phyloP scores from a whole-genome alignment of 176 grass and related monocot genomes.

The Musa itinerans region DNA sequence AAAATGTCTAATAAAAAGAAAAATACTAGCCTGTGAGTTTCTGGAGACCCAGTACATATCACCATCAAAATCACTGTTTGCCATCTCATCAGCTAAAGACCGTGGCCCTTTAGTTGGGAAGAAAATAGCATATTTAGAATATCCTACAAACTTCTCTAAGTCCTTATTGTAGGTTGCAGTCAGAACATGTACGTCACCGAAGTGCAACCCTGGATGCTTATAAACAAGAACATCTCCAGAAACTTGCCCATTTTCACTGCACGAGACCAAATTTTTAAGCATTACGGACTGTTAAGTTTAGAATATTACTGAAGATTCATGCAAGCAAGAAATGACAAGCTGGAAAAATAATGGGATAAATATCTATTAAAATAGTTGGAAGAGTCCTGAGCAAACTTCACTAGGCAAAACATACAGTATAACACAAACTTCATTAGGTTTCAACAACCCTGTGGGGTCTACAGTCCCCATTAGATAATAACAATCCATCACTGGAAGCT shows the following conservation, averaged over 20 bases:
- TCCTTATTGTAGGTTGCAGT: slow-evolving; percentile 34
- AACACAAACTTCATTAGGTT: slow-evolving; percentile 53
- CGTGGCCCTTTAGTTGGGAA: slow-evolving; percentile 44
- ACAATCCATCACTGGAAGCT: slow-evolving; percentile 41
- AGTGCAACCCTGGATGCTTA: slow-evolving; percentile 63
- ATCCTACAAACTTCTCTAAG: slow-evolving; percentile 38
- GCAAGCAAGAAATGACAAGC: not conserved
- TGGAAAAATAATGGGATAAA: no score
- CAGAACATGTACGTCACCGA: slow-evolving; percentile 60
- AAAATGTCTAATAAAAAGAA: not conserved
- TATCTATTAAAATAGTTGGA: no score
- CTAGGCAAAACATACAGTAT: slow-evolving; percentile 43
- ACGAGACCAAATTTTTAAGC: not conserved
- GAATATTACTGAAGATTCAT: not conserved
- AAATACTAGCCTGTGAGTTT: slow-evolving; percentile 38
- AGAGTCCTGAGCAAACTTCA: no score
- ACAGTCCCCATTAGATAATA: slow-evolving; percentile 62
- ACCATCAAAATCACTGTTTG: slow-evolving; percentile 65
- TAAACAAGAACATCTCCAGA: slow-evolving; percentile 65
- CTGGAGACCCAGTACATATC: slow-evolving; percentile 68
- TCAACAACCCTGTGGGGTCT: slow-evolving; percentile 45
- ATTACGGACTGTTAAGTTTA: not conserved
- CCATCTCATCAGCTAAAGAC: slow-evolving; percentile 77
- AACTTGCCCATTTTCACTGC: slow-evolving; percentile 50
- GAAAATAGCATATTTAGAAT: slow-evolving; percentile 62